A percentile compares a stretch with the other conserved stretches of the same genome.
These are phyloP conservation scores for Tetracladium maxilliforme DNA, from an alignment of 2,329 filamentous ascomycete genomes.

Conservation along the genomic window DNA sequence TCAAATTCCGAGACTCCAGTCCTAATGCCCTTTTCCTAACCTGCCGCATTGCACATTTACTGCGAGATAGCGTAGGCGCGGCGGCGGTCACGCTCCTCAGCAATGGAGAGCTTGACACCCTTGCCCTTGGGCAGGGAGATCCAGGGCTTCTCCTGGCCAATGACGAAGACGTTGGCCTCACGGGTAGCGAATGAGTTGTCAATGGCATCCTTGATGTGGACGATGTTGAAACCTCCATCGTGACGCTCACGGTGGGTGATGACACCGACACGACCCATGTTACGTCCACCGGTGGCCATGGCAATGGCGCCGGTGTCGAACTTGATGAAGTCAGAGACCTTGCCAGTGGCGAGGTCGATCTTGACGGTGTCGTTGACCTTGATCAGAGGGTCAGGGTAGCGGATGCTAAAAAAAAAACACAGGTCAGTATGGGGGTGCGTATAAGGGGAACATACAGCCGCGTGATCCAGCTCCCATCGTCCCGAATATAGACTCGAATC, in stretches of 20 bases:
- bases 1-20: no score
- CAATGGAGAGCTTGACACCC: slow-evolving; percentile 99
- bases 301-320: slow-evolving; percentile 97
- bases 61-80: slow-evolving; percentile 41
- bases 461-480: neutral
- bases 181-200: slow-evolving; percentile 99
- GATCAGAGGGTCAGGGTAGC: slow-evolving; percentile 95
- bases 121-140: slow-evolving; percentile 99
- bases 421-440: slow-evolving; percentile 12
- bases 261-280: slow-evolving; percentile 99
- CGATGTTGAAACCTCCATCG: slow-evolving; percentile 99
- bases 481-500: slow-evolving; percentile 18
- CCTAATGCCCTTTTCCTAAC: slow-evolving; percentile 8
- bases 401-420: slow-evolving; percentile 55
- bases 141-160: slow-evolving; percentile 97
- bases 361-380: slow-evolving; percentile 99
- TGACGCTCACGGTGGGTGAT: slow-evolving; percentile 99
- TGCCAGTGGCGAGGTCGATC: slow-evolving; percentile 92
- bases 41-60: slow-evolving; percentile 10
- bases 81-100: slow-evolving; percentile 97
- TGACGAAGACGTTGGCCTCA: slow-evolving; percentile 99
- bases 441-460: slow-evolving; percentile 8
- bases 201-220: slow-evolving; percentile 99
- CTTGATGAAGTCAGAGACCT: slow-evolving; percentile 95
- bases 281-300: slow-evolving; percentile 99